Base-by-base conservation (phyloP, 106 monocot species). In the Dendrobium officinale region DNA sequence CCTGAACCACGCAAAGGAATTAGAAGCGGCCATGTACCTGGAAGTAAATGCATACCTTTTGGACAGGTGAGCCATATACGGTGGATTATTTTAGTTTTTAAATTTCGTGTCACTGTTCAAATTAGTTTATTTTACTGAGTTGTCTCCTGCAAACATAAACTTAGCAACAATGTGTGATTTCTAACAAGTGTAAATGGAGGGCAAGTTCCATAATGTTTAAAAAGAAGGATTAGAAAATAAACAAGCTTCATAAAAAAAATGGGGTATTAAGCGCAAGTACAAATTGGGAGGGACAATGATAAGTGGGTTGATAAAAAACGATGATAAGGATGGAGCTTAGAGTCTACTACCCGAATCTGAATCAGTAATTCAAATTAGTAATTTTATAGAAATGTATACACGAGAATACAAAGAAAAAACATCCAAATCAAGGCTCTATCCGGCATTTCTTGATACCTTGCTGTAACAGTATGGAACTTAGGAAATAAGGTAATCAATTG, bases 31-130 rank as follows among this genome's bases (percentile, higher is more conserved):
- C 98, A 98, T 82, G 89, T 98, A 47, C 95, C 98, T 75, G 95
- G 95, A 40, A 95, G 95, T 80, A 98, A 91, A 93, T 98, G 98
- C 72, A 87, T 98, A 79, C 92, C 98, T 83, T 98, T 98, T 87
- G 77, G 42, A n/a, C 87, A 89, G 96, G 96, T 92, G 51, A 51
- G 16, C 51, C 51, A 75, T 43, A 31, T 17, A 40, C 31, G 13
- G 11, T 72, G 37, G 37, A 37, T 72, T 16, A 0, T 72, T 17
- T 72, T 72, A 33, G 40, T 72, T 72, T 15, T 40, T 31, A 8
- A 16, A 29, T 70, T 26, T 70, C 10, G 18, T 61, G 17, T 61
- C 61, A 66, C 24, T 13, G 2, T 72, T 72, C 16, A 40, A 72
- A 11, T 72, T 72, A 33, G 1, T 72, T 37, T 72, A 72, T 72